These are phyloP conservation scores for Zygotorulaspora mrakii DNA, from an alignment of 1,139 yeast genomes.

Conservation along the genomic window DNA sequence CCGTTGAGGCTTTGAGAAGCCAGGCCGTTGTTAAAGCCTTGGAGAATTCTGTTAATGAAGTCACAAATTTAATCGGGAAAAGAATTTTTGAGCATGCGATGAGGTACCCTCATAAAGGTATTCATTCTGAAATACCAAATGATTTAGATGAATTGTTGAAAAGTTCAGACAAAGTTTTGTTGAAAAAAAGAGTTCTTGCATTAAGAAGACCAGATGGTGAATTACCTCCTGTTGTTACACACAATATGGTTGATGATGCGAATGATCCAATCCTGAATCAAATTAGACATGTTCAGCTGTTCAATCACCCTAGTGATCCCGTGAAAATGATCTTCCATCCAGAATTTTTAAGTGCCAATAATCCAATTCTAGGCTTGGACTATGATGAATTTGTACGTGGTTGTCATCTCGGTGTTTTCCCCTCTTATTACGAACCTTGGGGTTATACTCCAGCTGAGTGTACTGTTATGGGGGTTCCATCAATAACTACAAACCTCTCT, in stretches of 20 bases:
- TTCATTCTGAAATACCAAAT: constrained; percentile 50
- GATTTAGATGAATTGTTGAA: constrained; percentile 74
- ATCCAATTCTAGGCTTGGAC: constrained; percentile 88
- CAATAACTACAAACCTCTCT: constrained; percentile 93
- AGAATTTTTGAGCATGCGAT: constrained; percentile 90
- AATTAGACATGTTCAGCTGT: constrained; percentile 85
- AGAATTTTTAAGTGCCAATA: constrained; percentile 89
- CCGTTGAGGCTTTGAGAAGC: constrained; percentile 92
- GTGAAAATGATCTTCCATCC: constrained; percentile 97
- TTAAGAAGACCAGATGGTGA: constrained; percentile 74
- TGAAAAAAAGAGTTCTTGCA: constrained; percentile 91
- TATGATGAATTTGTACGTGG: constrained; percentile 98
- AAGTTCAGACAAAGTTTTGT: constrained; percentile 81
- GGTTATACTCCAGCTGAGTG: constrained; percentile 99
- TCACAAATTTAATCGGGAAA: constrained; percentile 82
- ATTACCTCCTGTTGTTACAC: constrained; percentile 96
- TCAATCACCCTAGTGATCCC: constrained; percentile 84
- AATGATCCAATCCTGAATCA: constrained; percentile 89
- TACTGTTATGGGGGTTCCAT: constrained; percentile 98
- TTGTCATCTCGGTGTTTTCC: constrained; percentile 97
- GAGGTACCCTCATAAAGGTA: constrained; percentile 60
- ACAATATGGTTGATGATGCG: constrained; percentile 90
- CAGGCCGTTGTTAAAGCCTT: constrained; percentile 93
- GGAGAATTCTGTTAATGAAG: constrained; percentile 84
- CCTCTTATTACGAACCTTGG: constrained; percentile 98